phyloP scores from a whole-genome alignment of 345 rosid genomes.

The Salix caprea region DNA sequence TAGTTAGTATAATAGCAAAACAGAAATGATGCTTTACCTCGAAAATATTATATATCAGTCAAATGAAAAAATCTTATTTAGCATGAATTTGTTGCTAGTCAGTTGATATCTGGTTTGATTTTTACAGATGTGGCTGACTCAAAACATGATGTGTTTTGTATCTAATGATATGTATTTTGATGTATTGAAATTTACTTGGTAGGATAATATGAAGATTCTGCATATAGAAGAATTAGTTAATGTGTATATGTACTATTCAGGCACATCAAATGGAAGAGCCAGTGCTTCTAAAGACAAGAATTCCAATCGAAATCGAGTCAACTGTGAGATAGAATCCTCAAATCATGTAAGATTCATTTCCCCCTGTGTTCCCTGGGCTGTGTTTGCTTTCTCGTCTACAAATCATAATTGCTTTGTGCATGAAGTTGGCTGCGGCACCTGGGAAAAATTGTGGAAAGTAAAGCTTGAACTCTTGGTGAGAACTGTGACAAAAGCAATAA shows the following conservation, averaged over 20 bases:
- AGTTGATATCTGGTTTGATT: neutral
- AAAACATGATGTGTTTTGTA: neutral
- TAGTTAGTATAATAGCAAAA: no score
- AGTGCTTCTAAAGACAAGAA: slow-evolving; percentile 22
- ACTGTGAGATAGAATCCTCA: slow-evolving; percentile 3
- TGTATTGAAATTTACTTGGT: neutral
- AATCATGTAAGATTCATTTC: neutral
- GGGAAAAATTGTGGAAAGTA: neutral
- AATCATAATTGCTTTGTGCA: neutral
- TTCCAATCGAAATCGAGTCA: slow-evolving; percentile 5
- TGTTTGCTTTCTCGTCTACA: neutral
- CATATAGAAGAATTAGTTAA: neutral
- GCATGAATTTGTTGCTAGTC: neutral
- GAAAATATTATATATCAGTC: neutral
- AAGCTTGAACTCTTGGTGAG: neutral
- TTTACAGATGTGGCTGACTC: neutral
- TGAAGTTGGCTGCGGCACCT: neutral
- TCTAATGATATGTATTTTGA: neutral
- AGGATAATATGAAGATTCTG: neutral
- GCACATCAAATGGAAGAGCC: slow-evolving; percentile 10
- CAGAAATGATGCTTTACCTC: neutral
- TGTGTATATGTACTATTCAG: neutral
- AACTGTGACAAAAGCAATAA: neutral
- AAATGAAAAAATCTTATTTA: no score
- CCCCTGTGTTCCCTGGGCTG: neutral